phyloP scores from a whole-genome alignment of 208 protist genomes.

The Angomonas desouzai region DNA sequence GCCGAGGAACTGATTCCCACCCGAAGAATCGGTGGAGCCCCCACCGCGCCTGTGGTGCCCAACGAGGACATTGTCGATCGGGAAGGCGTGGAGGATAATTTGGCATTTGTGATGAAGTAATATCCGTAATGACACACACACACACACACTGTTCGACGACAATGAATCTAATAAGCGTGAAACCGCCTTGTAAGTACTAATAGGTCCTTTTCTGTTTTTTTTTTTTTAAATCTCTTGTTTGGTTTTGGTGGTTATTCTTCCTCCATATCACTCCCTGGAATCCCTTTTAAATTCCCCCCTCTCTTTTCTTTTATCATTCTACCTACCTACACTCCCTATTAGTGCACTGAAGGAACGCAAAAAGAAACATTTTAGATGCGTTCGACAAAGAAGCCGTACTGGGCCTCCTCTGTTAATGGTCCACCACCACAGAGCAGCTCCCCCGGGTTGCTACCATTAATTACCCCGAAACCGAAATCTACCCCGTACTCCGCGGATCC shows the following conservation, averaged over 20 bases:
- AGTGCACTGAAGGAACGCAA: not conserved
- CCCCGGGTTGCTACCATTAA: conserved; percentile 12
- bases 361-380: not conserved
- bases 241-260: conserved; percentile 1
- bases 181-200: too few relatives aligned
- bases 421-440: not conserved
- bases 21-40: conserved; percentile 73
- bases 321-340: not conserved
- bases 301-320: not conserved
- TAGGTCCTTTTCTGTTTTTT: not conserved
- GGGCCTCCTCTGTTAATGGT: not conserved
- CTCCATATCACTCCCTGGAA: not conserved
- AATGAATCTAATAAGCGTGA: too few relatives aligned
- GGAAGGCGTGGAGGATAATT: conserved; percentile 77
- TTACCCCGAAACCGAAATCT: conserved; percentile 8
- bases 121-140: not conserved
- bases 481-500: conserved; percentile 3
- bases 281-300: not conserved
- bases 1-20: conserved; percentile 58
- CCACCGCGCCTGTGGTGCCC: conserved; percentile 77
- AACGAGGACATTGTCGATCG: conserved; percentile 72
- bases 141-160: too few relatives aligned
- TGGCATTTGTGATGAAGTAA: conserved; percentile 87
- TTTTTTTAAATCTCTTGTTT: not conserved
- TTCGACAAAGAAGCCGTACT: conserved; percentile 6